phyloP scores from a whole-genome alignment of 2,329 filamentous ascomycete genomes.

The Hymenoscyphus infarciens region DNA sequence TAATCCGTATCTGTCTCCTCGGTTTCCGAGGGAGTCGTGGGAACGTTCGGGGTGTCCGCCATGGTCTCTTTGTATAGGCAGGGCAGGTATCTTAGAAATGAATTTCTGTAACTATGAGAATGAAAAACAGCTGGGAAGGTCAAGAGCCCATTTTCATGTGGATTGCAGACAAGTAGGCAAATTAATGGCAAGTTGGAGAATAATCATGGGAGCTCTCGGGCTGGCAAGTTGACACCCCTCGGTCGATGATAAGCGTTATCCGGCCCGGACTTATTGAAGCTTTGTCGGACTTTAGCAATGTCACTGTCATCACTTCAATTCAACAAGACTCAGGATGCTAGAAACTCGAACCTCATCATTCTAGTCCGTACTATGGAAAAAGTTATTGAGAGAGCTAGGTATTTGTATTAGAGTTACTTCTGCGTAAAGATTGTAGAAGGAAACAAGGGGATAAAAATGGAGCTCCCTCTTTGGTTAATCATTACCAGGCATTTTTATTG shows the following conservation, averaged over 20 bases:
- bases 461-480: too few relatives aligned
- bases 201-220: background rate
- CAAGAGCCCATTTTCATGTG: background rate
- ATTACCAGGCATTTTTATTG: too few relatives aligned
- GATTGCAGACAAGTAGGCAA: background rate
- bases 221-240: background rate
- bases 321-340: background rate
- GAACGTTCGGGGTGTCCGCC: background rate
- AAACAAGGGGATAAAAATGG: too few relatives aligned
- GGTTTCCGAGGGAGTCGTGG: background rate
- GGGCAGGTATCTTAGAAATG: background rate
- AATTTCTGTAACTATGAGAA: background rate
- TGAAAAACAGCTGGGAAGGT: background rate
- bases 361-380: background rate
- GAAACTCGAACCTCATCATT: background rate
- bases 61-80: background rate
- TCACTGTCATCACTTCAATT: background rate
- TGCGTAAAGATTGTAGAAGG: too few relatives aligned
- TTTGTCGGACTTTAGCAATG: background rate
- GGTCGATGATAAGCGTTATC: conserved; percentile 2
- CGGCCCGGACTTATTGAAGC: background rate
- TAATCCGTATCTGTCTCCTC: conserved; percentile 35
- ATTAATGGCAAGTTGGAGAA: background rate
- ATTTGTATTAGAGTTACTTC: too few relatives aligned
- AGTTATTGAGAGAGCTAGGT: too few relatives aligned